Conservation (phyloP, 192 early-diverging fungal species). For the Polychytrium aggregatum region DNA sequence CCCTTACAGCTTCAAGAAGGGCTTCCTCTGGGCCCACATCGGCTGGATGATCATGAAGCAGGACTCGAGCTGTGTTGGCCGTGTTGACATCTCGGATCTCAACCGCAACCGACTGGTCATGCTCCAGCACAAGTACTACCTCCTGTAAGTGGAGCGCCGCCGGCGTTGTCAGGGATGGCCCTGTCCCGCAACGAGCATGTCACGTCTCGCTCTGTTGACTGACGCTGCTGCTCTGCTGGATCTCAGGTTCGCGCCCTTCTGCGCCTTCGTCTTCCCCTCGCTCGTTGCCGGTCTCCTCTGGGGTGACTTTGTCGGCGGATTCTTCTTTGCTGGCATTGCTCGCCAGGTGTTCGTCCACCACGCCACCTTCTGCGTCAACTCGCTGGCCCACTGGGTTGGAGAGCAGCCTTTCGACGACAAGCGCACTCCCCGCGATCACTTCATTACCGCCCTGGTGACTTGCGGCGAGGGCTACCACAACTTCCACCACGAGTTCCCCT, state of each 20-base stretch:
- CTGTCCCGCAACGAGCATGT: too few relatives aligned
- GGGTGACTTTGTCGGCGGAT: slow-evolving; percentile 46
- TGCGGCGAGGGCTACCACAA: slow-evolving; percentile 50
- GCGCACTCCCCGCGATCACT: slow-evolving; percentile 48
- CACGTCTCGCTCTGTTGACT: too few relatives aligned
- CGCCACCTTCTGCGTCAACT: slow-evolving; percentile 47
- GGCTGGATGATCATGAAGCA: slow-evolving; percentile 38
- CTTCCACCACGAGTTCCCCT: slow-evolving; percentile 49
- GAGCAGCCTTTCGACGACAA: slow-evolving; percentile 55
- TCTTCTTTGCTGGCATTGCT: slow-evolving; percentile 32
- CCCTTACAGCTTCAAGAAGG: slow-evolving; percentile 36
- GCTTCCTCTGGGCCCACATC: slow-evolving; percentile 38
- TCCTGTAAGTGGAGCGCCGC: slow-evolving; percentile 13
- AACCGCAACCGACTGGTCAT: slow-evolving; percentile 29
- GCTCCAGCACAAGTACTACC: slow-evolving; percentile 36
- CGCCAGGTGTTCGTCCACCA: slow-evolving; percentile 44
- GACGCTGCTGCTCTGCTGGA: too few relatives aligned
- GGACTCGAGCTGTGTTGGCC: slow-evolving; percentile 14
- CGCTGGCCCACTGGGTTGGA: slow-evolving; percentile 41
- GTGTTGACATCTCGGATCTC: slow-evolving; percentile 34
- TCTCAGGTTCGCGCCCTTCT: too few relatives aligned
- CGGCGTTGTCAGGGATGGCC: too few relatives aligned
- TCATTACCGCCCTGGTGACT: slow-evolving; percentile 34
- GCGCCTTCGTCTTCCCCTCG: slow-evolving; percentile 74
- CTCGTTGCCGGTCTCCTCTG: slow-evolving; percentile 68